phyloP scores from a whole-genome alignment of 2,329 filamentous ascomycete species.

The Leptographium lundbergii region DNA sequence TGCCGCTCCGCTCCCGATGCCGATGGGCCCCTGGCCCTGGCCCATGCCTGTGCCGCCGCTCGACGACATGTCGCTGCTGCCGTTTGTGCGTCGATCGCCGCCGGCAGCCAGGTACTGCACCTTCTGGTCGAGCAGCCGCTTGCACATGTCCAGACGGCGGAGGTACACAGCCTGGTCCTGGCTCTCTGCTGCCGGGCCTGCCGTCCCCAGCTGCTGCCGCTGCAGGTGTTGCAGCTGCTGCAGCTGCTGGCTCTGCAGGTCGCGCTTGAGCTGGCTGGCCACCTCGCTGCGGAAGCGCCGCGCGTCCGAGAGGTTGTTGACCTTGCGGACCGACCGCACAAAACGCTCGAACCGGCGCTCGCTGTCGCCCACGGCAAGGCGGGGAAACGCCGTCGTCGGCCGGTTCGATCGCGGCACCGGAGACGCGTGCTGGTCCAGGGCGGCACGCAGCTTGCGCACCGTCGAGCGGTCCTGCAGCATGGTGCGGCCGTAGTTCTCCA shows the following conservation, averaged over 20 bases:
- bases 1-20: neutral
- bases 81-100: constrained; percentile 23
- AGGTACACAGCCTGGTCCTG: constrained; percentile 72
- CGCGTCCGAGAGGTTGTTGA: constrained; percentile 85
- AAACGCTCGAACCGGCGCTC: constrained; percentile 93
- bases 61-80: neutral
- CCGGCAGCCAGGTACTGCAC: constrained; percentile 68
- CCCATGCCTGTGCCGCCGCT: neutral
- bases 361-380: constrained; percentile 68
- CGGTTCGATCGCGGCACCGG: constrained; percentile 45
- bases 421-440: constrained; percentile 85
- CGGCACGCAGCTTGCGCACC: constrained; percentile 79
- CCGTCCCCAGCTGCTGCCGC: neutral
- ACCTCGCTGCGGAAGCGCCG: constrained; percentile 86
- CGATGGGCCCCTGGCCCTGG: neutral
- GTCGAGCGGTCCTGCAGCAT: constrained; percentile 93
- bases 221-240: neutral
- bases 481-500: constrained; percentile 77
- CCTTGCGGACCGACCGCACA: constrained; percentile 75
- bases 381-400: constrained; percentile 47
- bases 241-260: constrained; percentile 51
- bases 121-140: constrained; percentile 78
- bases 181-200: neutral
- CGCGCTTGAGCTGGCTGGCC: constrained; percentile 78
- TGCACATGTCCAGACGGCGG: constrained; percentile 81